Evolutionary conservation across 192 early-diverging fungal species (phyloP), one percentile per base, ranked within the genome.

Genomic region (Ambispora gerdemannii): DNA sequence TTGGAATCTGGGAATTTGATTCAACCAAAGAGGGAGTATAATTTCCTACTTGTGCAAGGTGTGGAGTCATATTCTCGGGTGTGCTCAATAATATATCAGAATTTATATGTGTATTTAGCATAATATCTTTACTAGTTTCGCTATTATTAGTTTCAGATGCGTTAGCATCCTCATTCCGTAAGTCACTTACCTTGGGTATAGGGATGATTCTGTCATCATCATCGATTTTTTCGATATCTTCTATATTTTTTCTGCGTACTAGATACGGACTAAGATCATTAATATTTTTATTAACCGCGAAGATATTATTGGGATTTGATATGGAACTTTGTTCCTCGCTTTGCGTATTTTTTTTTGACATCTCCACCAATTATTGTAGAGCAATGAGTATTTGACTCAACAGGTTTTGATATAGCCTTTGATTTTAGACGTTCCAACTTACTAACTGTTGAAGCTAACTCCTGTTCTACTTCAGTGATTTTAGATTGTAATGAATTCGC

Each of bases 11-110:
- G 17, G 47, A 50, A 66, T 66, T 3, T 15, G 47, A 66, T 47
- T 49, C 27, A 50, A 50, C 50, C 27, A 66, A 66, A 27, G 43
- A 66, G 47, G 63, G 30, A 1, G 38, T 27, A 30, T 66, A 30
- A 66, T 47, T 66, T 50, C 24, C 27, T 27, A n/a, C 22, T 50
- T 66, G 11, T 50, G 49, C 63, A 66, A 66, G 43, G 27, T 66
- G 15, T 13, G 49, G 24, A 1, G 47, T 66, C 49, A 49, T 20
- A 66, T 36, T 66, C 24, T 66, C 17, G 17, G 28, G n/a, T 43
- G 22, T 34, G 25, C 2, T 43, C 11, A 25, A 31, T 28, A 3
- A 50, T 49, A 49, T 25, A 50, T 66, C 27, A 49, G 63, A 28
- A 24, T 32, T 66, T 51, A 32, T 50, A 7, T 49, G n/a, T 32